A percentile compares a stretch with the other conserved stretches of the same genome.
phyloP scores from a whole-genome alignment of 805 yeast genomes.

The Candida insectorum region DNA sequence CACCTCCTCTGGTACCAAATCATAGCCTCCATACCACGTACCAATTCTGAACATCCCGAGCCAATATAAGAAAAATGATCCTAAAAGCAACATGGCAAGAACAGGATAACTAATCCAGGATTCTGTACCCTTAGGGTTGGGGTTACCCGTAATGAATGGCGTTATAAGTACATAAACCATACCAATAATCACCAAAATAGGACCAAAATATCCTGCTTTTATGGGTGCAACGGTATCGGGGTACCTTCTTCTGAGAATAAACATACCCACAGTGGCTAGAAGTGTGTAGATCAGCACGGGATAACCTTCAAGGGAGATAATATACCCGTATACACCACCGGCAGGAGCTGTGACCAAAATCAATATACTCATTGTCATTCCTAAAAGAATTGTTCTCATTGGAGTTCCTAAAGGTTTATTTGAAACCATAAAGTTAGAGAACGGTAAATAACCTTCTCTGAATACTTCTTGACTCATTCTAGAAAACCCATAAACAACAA shows the following conservation, averaged over 20 bases:
- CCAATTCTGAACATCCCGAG: conserved; percentile 43
- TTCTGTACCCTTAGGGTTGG: conserved; percentile 40
- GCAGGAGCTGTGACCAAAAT: conserved; percentile 43
- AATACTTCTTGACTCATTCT: conserved; percentile 65
- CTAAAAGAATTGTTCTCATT: conserved; percentile 45
- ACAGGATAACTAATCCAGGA: conserved; percentile 49
- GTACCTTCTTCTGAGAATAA: conserved; percentile 48
- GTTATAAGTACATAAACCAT: conserved; percentile 48
- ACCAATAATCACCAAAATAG: conserved; percentile 42
- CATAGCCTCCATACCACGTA: conserved; percentile 47
- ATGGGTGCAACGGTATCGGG: conserved; percentile 51
- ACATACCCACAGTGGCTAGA: conserved; percentile 54
- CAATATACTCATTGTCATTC: conserved; percentile 37
- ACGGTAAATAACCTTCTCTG: conserved; percentile 61
- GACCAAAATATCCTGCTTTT: conserved; percentile 48
- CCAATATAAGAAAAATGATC: conserved; percentile 55
- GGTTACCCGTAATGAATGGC: conserved; percentile 40
- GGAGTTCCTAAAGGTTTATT: conserved; percentile 59
- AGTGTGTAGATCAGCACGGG: conserved; percentile 49
- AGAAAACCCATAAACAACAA: conserved; percentile 55
- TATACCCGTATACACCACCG: conserved; percentile 47
- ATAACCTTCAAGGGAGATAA: conserved; percentile 51
- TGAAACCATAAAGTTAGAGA: conserved; percentile 47
- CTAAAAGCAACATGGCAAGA: conserved; percentile 40
- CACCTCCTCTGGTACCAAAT: conserved; percentile 37